Base-by-base conservation (phyloP, 306 rosid genomes). In the Ormosia semicastrata region DNA sequence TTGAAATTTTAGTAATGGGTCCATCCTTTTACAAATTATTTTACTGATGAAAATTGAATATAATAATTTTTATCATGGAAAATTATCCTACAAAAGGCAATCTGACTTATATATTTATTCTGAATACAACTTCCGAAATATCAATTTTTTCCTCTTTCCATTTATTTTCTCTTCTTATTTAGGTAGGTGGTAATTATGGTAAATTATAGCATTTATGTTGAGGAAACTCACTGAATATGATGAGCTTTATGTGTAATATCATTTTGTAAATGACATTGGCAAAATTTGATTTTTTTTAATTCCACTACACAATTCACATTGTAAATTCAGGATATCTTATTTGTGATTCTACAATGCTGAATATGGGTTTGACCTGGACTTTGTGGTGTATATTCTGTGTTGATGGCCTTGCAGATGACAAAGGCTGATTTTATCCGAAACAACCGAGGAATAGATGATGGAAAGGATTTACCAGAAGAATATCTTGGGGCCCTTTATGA, bases 401-500 rank as follows among this genome's bases (percentile, higher is more conserved):
- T 85, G 75, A 67, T 89, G 91, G 54, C 67, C 70, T 80, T 86
- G 60, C 88, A 96, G 99, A 96, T 96, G 99, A 90, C 94, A 41
- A 92, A 92, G 89, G 93, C 97, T 79, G 99, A 96, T 89, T 96
- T 96, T 88, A 64, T 96, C 64, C 97, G 98, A 66, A 96, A 96
- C 84, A 96, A 96, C 79, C 94, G 98, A 80, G 98, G 98, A 70
- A 96, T 96, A 84, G 99, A 96, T 78, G 98, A 93, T 81, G 99
- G 99, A 63, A 93, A 96, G 85, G 99, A 96, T 89, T 80, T 96
- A 82, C 83, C 99, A 12, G 98, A 93, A 79, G 99, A 93, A 86
- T 96, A 91, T 88, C 99, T 96, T 36, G 97, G 96, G 64, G 84
- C 87, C 72, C 86, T 96, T 54, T 96, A 93, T 85, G 97, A 93